These are phyloP conservation scores for Pseudoturritis turrita DNA, from an alignment of 345 rosid species.

Conservation along the genomic window DNA sequence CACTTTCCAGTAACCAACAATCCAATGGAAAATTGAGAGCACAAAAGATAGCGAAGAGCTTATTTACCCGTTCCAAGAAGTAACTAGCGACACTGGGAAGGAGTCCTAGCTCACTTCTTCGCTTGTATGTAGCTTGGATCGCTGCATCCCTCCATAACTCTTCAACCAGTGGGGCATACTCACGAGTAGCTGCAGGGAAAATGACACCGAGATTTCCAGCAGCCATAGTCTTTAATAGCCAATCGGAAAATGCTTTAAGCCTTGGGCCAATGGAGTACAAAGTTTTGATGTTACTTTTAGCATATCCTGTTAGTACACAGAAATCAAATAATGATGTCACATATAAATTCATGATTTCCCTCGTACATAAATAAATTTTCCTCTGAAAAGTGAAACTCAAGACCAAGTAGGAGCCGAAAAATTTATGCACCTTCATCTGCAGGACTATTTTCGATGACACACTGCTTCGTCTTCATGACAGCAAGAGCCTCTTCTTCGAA, in stretches of 20 bases:
- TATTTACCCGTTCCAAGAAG: conserved; percentile 80
- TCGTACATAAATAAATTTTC: not conserved
- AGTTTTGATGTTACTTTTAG: conserved; percentile 31
- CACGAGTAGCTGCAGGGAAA: conserved; percentile 96
- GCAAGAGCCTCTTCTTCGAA: conserved; percentile 84
- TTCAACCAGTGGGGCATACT: conserved; percentile 91
- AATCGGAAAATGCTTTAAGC: conserved; percentile 86
- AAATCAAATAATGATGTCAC: not conserved
- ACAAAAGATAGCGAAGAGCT: conserved; percentile 19
- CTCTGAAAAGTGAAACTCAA: not conserved
- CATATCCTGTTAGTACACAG: conserved; percentile 36
- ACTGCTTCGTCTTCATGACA: conserved; percentile 33
- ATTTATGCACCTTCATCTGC: conserved; percentile 38
- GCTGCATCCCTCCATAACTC: conserved; percentile 91
- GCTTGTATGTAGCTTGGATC: conserved; percentile 71
- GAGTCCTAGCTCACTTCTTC: conserved; percentile 71
- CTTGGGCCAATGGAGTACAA: conserved; percentile 73
- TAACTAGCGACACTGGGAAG: conserved; percentile 85
- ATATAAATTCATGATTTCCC: not conserved
- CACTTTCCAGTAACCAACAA: not conserved
- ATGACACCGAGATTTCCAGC: conserved; percentile 79
- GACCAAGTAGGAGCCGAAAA: not conserved
- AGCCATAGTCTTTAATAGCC: conserved; percentile 93
- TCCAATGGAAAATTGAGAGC: not conserved
- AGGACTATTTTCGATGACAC: conserved; percentile 28